Evolutionary conservation across 2,329 filamentous ascomycete genomes (phyloP), one percentile per base, ranked within the genome.

Genomic region (Dryadomyces quercivorus): DNA sequence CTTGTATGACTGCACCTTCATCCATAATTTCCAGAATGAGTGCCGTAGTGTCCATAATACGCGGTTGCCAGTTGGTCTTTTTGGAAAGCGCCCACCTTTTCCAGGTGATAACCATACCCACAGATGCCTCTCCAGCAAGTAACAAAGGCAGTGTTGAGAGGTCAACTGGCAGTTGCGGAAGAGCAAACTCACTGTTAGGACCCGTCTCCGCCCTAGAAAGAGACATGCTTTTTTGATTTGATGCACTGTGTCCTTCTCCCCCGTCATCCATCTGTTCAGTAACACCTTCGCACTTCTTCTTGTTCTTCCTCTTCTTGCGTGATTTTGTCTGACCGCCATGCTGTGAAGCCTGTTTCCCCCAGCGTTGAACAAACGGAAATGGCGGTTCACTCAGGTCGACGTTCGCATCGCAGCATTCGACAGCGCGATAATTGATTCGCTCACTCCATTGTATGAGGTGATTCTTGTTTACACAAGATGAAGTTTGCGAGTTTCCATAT

Each of bases 321-420:
- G 2, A 21, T 36, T 2, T 26, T 22, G 22, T 13, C 8, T 34
- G 31, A 42, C 38, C 12, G 12, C 5, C 20, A 16, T 1, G 36
- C 18, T 6, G n/a, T 16, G 21, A 34, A 8, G 18, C 0, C 15
- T 16, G 45, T 15, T 16, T 49, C 15, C 95, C 88, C 92, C 91
- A 96, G 49, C 87, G 80, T 66, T 96, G 90, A 16, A 86, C 75
- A 66, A 96, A 96, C 0, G 91, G 91, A 63, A 94, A 96, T 0
- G 91, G 88, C 0, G 92, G 91, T 38, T 87, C 78, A 53, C 79
- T 86, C 48, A 95, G 73, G 36, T 77, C 71, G 43, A 88, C 70
- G 5, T 75, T 78, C 34, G 86, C 78, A n/a, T 86, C 76, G 58
- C 82, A 81, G 67, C 91, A 96, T 66, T 97, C 92, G 1, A 94